Conservation (phyloP, 2,329 filamentous ascomycete species). For the Orbilia oligospora region DNA sequence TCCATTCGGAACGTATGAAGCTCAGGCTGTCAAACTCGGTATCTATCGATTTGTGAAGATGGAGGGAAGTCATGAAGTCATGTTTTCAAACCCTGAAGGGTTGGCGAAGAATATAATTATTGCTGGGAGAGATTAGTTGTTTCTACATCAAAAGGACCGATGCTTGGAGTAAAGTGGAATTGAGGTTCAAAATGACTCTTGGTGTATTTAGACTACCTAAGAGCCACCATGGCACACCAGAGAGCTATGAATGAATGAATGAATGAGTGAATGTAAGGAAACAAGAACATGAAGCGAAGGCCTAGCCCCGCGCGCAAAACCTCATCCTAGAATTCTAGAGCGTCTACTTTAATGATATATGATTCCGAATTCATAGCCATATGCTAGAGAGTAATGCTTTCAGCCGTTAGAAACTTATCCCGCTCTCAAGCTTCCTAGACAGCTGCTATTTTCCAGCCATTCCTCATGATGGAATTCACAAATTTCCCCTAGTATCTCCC, state of each 20-base stretch:
- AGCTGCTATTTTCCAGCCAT: too few relatives aligned
- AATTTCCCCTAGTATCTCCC: neutral
- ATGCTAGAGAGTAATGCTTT: too few relatives aligned
- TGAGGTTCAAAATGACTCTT: neutral
- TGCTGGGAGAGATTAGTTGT: constrained; percentile 41
- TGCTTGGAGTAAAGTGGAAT: neutral
- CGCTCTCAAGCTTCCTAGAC: too few relatives aligned
- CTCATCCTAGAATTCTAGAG: neutral
- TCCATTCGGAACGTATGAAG: constrained; percentile 45
- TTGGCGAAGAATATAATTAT: constrained; percentile 38
- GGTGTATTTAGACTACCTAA: neutral
- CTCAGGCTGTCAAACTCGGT: constrained; percentile 28
- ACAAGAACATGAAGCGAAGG: neutral
- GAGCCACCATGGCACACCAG: neutral
- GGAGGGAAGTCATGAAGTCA: constrained; percentile 36
- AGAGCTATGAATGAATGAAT: constrained; percentile 4
- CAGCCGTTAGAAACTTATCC: too few relatives aligned
- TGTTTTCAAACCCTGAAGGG: constrained; percentile 44
- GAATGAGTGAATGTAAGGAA: too few relatives aligned
- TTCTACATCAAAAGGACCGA: neutral
- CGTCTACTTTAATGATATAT: neutral
- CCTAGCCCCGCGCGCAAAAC: neutral
- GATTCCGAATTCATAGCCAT: neutral
- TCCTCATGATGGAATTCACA: neutral
- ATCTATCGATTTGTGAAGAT: constrained; percentile 32